A percentile compares a stretch with the other conserved stretches of the same genome.
These are phyloP conservation scores for Pelargonium nanum DNA, from an alignment of 345 rosid genomes.

Conservation along the genomic window DNA sequence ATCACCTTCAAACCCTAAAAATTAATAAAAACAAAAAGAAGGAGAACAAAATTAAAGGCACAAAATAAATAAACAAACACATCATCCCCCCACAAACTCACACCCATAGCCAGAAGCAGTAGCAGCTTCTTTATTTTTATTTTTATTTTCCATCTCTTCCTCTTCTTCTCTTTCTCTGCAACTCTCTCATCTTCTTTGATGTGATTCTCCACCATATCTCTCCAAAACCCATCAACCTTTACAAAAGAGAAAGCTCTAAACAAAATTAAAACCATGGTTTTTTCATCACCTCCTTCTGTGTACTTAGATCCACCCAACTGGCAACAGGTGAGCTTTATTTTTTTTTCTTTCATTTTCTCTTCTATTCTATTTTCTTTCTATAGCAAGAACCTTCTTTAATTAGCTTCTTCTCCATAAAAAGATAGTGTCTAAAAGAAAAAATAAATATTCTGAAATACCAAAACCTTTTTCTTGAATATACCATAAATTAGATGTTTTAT, in stretches of 20 bases:
- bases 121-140: slow-evolving; percentile 24
- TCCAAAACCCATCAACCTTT: slow-evolving; percentile 27
- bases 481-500: slow-evolving; percentile 20
- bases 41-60: neutral
- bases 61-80: too few relatives aligned
- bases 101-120: slow-evolving; percentile 30
- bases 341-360: slow-evolving; percentile 3
- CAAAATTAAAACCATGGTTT: slow-evolving; percentile 33
- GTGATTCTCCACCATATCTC: slow-evolving; percentile 52
- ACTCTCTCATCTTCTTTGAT: slow-evolving; percentile 31
- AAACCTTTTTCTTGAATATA: slow-evolving; percentile 37
- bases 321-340: slow-evolving; percentile 33
- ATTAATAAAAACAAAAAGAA: neutral
- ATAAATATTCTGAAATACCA: slow-evolving; percentile 22
- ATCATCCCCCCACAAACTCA: slow-evolving; percentile 13
- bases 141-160: slow-evolving; percentile 22
- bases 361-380: slow-evolving; percentile 1
- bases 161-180: slow-evolving; percentile 29
- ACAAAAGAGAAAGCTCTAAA: slow-evolving; percentile 26
- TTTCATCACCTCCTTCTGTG: slow-evolving; percentile 47
- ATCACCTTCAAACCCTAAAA: neutral
- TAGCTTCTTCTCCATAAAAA: slow-evolving; percentile 6
- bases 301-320: slow-evolving; percentile 59
- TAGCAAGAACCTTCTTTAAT: neutral
- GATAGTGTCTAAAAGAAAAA: slow-evolving; percentile 11